phyloP scores from a whole-genome alignment of 2,329 filamentous ascomycete genomes.

The Botrytis medusae region DNA sequence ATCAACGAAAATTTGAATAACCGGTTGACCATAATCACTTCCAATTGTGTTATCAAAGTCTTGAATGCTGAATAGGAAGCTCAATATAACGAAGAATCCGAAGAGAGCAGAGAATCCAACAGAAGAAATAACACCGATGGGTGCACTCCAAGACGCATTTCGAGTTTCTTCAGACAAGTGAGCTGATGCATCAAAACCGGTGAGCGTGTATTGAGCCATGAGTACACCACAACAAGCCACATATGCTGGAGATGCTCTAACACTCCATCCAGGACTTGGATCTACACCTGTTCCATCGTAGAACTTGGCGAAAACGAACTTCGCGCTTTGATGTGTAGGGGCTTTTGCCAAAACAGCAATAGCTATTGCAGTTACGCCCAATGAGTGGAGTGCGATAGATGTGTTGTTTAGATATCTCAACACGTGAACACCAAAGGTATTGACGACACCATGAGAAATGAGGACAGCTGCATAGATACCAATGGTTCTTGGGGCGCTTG shows the following conservation, averaged over 20 bases:
- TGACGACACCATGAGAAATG: slow-evolving; percentile 53
- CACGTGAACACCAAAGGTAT: slow-evolving; percentile 57
- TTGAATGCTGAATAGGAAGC: slow-evolving; percentile 59
- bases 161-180: slow-evolving; percentile 59
- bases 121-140: slow-evolving; percentile 57
- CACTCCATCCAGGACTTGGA: slow-evolving; percentile 50
- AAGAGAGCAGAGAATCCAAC: slow-evolving; percentile 57
- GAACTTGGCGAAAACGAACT: slow-evolving; percentile 55
- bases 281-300: slow-evolving; percentile 50
- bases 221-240: slow-evolving; percentile 55
- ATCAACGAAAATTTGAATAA: slow-evolving; percentile 59
- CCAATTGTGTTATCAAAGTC: slow-evolving; percentile 52
- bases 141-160: slow-evolving; percentile 56
- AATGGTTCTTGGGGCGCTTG: slow-evolving; percentile 51
- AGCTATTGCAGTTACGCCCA: slow-evolving; percentile 52
- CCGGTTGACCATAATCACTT: slow-evolving; percentile 51
- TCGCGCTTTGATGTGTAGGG: slow-evolving; percentile 54
- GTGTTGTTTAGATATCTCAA: slow-evolving; percentile 57
- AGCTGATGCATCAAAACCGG: slow-evolving; percentile 55
- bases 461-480: slow-evolving; percentile 61
- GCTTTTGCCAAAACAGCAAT: slow-evolving; percentile 58
- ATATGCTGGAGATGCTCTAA: slow-evolving; percentile 54
- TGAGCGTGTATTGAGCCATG: slow-evolving; percentile 55
- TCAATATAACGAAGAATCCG: slow-evolving; percentile 59
- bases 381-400: slow-evolving; percentile 55